Evolutionary conservation across 2,329 filamentous ascomycete genomes (phyloP), one percentile per base, ranked within the genome.

Genomic region (Periconia macrospinosa): DNA sequence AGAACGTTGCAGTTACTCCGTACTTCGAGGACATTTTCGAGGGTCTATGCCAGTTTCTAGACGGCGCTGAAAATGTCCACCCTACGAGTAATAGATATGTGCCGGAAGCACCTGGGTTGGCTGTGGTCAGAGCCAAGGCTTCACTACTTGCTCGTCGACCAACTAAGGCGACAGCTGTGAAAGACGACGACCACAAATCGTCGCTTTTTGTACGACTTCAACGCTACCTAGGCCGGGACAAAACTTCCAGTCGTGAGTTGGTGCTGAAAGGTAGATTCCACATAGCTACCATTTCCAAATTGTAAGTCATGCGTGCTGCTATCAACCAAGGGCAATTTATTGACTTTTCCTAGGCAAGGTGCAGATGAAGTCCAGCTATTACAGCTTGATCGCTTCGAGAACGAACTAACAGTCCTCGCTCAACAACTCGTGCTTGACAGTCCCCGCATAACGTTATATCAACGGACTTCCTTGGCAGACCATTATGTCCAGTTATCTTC

Each of bases 311-410:
- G 3, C 20, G 15, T 41, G 27, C 23, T 27, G 23, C 23, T 5
- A 17, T 11, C 2, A 42, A n/a, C 1, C 30, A 14, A 9, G 13
- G 6, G 10, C 23, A 11, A 10, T 30, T 8, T 47, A 13, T 49
- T 52, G 47, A 55, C 40, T 7, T 10, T 9, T 2, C n/a, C 19
- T 23, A 59, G 57, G 14, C 45, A 55, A 27, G 47, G 52, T 23
- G 62, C 69, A 1, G 63, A 72, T 42, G 66, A 75, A 46, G 75
- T 78, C 3, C 66, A 69, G 20, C 62, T 80, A 9, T 59, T 62
- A 27, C 68, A 74, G 51, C 63, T 80, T 20, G 69, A 73, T 44
- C 68, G 76, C 14, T 73, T 80, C 41, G 69, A 75, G 46, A 58
- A 63, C 1, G 78, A 80, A 55, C 55, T 75, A 13, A 60, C 72